These are phyloP conservation scores for Mycena polygramma DNA, from an alignment of 768 basidiomycete species.

Conservation along the genomic window DNA sequence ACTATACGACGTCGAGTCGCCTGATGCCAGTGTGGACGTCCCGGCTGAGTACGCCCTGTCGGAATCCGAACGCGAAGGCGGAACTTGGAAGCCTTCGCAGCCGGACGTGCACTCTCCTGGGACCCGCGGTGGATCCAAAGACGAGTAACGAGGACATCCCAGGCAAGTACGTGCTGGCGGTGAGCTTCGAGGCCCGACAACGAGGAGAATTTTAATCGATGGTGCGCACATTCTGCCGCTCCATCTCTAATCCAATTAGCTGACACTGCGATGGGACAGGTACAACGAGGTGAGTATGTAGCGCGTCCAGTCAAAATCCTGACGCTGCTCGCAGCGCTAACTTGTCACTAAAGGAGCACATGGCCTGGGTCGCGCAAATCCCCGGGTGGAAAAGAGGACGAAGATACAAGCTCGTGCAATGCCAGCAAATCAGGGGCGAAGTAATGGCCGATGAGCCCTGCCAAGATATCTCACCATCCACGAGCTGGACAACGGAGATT, in stretches of 20 bases:
- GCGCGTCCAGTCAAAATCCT: too few relatives aligned
- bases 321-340: background rate
- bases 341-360: conserved; percentile 41
- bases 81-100: conserved; percentile 44
- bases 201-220: conserved; percentile 50
- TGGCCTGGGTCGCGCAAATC: conserved; percentile 42
- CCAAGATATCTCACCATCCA: conserved; percentile 50
- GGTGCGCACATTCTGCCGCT: conserved; percentile 29
- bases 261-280: background rate
- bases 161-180: conserved; percentile 42
- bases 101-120: conserved; percentile 42
- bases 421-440: conserved; percentile 31
- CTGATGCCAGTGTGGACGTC: conserved; percentile 36
- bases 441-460: conserved; percentile 25
- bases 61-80: background rate
- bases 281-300: conserved; percentile 45
- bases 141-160: conserved; percentile 34
- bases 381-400: conserved; percentile 49
- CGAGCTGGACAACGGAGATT: conserved; percentile 43
- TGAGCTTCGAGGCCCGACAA: conserved; percentile 39
- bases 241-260: background rate
- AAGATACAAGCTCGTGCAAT: conserved; percentile 46
- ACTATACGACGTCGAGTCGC: conserved; percentile 47
- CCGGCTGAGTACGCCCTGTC: conserved; percentile 17
- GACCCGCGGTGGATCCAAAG: conserved; percentile 25